phyloP scores from a whole-genome alignment of 768 basidiomycete genomes.

The Lactifluus piperatus region DNA sequence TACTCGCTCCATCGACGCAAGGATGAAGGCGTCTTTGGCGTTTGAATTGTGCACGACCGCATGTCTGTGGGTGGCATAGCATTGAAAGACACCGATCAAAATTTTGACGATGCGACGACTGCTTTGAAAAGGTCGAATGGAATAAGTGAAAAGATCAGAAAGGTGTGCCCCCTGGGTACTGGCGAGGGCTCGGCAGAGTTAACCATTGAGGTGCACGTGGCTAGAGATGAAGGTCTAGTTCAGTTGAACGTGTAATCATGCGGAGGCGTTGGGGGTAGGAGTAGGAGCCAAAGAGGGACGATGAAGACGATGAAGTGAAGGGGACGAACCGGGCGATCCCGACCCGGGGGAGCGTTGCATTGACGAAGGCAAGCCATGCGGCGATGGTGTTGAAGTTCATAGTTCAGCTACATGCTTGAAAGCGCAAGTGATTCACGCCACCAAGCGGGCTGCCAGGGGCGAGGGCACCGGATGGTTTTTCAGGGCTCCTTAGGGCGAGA shows the following conservation, averaged over 20 bases:
- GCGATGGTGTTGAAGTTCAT: conserved; percentile 68
- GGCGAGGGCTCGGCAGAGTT: conserved; percentile 30
- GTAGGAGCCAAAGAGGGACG: conserved; percentile 64
- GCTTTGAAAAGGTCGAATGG: conserved; percentile 86
- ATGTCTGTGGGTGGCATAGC: conserved; percentile 70
- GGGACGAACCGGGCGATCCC: conserved; percentile 35
- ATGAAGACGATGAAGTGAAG: conserved; percentile 32
- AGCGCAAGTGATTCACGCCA: conserved; percentile 81
- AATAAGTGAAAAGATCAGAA: conserved; percentile 69
- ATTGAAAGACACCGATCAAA: conserved; percentile 42
- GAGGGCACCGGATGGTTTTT: conserved; percentile 79
- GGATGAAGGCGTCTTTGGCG: conserved; percentile 84
- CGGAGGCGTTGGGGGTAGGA: conserved; percentile 74
- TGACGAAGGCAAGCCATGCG: conserved; percentile 72
- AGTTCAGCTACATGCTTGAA: conserved; percentile 66
- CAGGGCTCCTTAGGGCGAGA: conserved; percentile 55
- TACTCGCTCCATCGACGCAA: conserved; percentile 69
- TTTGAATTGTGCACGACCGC: conserved; percentile 62
- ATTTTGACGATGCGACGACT: conserved; percentile 69
- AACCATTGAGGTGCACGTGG: conserved; percentile 12
- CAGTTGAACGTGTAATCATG: conserved; percentile 61
- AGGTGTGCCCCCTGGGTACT: conserved; percentile 41
- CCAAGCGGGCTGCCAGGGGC: conserved; percentile 80
- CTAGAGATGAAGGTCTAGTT: conserved; percentile 43
- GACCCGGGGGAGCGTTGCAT: conserved; percentile 45